Base-by-base conservation (phyloP, 352 stramenopile genomes). In the Globisporangium heterothallicum region DNA sequence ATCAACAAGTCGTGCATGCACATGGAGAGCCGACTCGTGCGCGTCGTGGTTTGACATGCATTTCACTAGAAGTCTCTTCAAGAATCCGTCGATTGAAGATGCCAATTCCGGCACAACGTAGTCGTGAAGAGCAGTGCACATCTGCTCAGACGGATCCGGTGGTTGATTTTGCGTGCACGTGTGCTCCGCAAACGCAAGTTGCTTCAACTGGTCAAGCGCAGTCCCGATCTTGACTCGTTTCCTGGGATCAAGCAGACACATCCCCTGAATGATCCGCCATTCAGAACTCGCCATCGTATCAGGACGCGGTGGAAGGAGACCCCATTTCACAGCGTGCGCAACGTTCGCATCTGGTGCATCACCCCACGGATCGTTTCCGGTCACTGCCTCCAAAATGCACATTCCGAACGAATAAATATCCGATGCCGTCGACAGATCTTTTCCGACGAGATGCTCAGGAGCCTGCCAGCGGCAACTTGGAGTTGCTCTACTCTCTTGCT, bases 321-420 rank as follows among this genome's bases (percentile, higher is more conserved):
- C 47, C 47, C 47, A 53, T 8, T 45, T 53, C 7, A 53, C 47
- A n/a, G 44, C 18, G 36, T 32, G 44, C 22, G 24, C 32, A 14
- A 45, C 47, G 3, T 53, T 32, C 16, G 43, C 47, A 24, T 38
- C 32, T 3, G 47, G 5, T 14, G 43, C 47, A 12, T 38, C 34
- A 2, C 34, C 47, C 47, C 47, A 53, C 8, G 47, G 47, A 3
- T 26, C 32, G 19, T 36, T 25, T 5, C 34, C 47, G 6, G 47
- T 45, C 34, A 53, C 22, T n/a, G 47, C 47, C 14, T 53, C 47
- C 32, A 45, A 35, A 16, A 53, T 18, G 47, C 34, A 53, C 47
- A 53, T 53, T 0, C 47, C 47, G 12, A 53, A 24, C 3, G 47
- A 45, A 26, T 53, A 53, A 8, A 53, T 24, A 19, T 53, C 47